These are phyloP conservation scores for Senna siamea DNA, from an alignment of 306 rosid genomes.

Conservation along the genomic window DNA sequence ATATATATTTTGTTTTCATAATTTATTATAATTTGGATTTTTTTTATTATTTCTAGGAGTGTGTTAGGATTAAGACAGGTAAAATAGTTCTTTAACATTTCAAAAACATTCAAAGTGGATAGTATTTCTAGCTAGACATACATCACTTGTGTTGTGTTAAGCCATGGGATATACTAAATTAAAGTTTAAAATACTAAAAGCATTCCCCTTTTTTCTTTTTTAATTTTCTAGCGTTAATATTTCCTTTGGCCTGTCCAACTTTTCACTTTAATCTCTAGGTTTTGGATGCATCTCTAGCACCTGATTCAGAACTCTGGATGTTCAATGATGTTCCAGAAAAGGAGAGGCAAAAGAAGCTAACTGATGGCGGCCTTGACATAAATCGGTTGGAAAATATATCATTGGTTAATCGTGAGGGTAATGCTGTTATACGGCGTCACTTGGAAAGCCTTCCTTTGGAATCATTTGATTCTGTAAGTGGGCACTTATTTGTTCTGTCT, in stretches of 20 bases:
- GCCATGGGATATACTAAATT: neutral
- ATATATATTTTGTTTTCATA: too few species aligned
- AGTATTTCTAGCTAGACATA: neutral
- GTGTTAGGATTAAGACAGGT: neutral
- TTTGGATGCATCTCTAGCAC: conserved; percentile 86
- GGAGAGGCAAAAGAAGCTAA: conserved; percentile 83
- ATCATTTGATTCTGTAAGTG: conserved; percentile 86
- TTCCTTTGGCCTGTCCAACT: conserved; percentile 18
- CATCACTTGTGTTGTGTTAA: neutral
- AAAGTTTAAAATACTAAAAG: too few species aligned
- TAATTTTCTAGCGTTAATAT: conserved; percentile 18
- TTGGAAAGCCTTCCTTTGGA: conserved; percentile 92
- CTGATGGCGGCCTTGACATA: conserved; percentile 85
- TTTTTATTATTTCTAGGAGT: neutral
- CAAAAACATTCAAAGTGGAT: neutral
- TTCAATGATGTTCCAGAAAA: conserved; percentile 88
- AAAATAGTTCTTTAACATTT: neutral
- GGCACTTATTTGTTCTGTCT: conserved; percentile 29
- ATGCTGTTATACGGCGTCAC: conserved; percentile 92
- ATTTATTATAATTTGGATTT: too few species aligned
- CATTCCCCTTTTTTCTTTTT: neutral
- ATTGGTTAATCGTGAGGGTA: conserved; percentile 86
- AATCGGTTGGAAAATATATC: conserved; percentile 72
- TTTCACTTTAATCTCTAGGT: conserved; percentile 52
- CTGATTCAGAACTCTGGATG: conserved; percentile 93